These are phyloP conservation scores for Bryoglossum gracile DNA, from an alignment of 495 filamentous ascomycete genomes.

Conservation along the genomic window DNA sequence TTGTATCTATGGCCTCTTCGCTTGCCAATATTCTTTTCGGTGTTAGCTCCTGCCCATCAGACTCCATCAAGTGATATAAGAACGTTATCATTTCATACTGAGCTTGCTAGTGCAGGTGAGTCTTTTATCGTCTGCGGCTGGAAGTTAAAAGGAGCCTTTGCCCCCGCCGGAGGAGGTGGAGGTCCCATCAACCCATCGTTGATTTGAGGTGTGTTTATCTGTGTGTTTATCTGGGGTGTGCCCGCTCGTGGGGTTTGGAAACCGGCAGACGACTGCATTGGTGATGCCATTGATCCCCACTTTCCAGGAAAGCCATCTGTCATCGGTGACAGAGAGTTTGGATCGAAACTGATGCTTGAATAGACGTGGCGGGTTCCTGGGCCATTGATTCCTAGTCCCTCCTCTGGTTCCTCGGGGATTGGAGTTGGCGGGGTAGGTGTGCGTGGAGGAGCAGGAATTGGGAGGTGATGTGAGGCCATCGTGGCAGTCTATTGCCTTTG, in stretches of 20 bases:
- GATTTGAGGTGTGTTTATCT: conserved; percentile 9
- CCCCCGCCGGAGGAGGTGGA: conserved; percentile 24
- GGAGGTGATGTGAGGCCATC: conserved; percentile 57
- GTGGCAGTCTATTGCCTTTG: conserved; percentile 12
- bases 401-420: conserved; percentile 31
- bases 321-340: conserved; percentile 58
- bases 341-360: conserved; percentile 43
- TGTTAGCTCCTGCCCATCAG: conserved; percentile 8
- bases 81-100: conserved; percentile 45
- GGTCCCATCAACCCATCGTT: conserved; percentile 14
- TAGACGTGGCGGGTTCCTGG: conserved; percentile 26
- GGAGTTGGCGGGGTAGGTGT: conserved; percentile 64
- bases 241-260: no score
- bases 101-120: conserved; percentile 61
- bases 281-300: conserved; percentile 27
- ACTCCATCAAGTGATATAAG: conserved; percentile 6
- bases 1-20: conserved; percentile 96
- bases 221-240: no score
- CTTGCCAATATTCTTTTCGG: conserved; percentile 67
- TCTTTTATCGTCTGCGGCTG: conserved; percentile 74
- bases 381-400: conserved; percentile 31
- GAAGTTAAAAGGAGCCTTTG: conserved; percentile 80
- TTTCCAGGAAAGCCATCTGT: conserved; percentile 43
- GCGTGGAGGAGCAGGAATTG: conserved; percentile 57
- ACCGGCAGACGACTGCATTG: conserved; percentile 21